phyloP scores from a whole-genome alignment of 208 protist species.

The Trypanosomatidae sp. region DNA sequence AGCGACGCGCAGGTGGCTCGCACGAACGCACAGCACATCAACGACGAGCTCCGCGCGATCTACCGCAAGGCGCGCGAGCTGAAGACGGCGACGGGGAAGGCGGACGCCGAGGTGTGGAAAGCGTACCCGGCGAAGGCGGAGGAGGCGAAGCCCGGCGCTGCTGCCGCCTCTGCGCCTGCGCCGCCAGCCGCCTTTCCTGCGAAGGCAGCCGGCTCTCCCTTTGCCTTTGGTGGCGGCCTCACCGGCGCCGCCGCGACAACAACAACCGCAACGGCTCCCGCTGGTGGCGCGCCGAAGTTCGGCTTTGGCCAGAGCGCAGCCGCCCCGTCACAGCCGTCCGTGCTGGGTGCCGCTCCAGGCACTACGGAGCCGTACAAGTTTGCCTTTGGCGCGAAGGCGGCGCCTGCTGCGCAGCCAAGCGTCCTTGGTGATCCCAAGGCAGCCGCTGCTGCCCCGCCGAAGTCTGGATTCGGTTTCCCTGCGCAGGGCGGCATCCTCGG shows the following conservation, averaged over 20 bases:
- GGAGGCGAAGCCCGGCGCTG: background rate
- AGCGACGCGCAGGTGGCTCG: conserved; percentile 28
- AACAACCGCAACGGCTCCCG: background rate
- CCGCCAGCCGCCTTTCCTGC: too few relatives aligned
- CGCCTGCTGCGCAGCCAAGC: background rate
- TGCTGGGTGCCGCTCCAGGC: too few relatives aligned
- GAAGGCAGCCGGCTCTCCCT: background rate
- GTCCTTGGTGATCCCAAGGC: background rate
- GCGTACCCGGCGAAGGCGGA: conserved; percentile 19
- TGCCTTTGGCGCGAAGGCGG: too few relatives aligned
- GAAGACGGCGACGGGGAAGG: conserved; percentile 39
- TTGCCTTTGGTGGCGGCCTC: background rate
- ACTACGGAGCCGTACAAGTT: too few relatives aligned
- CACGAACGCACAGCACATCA: conserved; percentile 56
- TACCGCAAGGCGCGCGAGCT: conserved; percentile 63
- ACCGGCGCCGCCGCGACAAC: conserved; percentile 4
- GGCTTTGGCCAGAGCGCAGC: conserved; percentile 1
- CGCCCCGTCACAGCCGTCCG: background rate
- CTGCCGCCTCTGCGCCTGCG: too few relatives aligned
- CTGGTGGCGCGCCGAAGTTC: conserved; percentile 2
- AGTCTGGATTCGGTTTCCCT: too few relatives aligned
- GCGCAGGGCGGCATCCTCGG: too few relatives aligned
- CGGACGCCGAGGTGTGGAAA: conserved; percentile 59
- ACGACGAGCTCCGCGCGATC: conserved; percentile 62
- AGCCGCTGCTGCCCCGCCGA: too few relatives aligned